Conservation (phyloP, 2,329 filamentous ascomycete genomes). For the Bipolaris cookei region DNA sequence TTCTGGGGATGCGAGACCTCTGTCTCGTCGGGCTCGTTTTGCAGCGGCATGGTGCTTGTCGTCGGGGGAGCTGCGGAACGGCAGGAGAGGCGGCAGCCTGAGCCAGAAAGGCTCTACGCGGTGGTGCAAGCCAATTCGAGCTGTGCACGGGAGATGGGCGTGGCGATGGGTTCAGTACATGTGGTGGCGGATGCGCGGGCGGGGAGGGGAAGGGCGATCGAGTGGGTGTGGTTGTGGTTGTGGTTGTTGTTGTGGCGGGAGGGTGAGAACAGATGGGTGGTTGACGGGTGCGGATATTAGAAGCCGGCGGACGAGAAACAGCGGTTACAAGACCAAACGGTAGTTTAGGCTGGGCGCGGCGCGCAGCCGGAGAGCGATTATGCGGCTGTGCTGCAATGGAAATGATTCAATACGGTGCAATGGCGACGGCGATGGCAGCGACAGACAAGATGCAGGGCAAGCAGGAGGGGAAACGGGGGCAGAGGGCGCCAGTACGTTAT, state of each 20-base stretch:
- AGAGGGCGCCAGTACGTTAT: slow-evolving; percentile 3
- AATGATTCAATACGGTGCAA: slow-evolving; percentile 14
- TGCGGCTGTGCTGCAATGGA: slow-evolving; percentile 12
- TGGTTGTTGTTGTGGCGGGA: slow-evolving; percentile 23
- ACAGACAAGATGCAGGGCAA: background rate
- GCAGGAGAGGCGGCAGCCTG: slow-evolving; percentile 41
- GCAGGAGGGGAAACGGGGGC: slow-evolving; percentile 8
- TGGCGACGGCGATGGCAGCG: slow-evolving; percentile 8
- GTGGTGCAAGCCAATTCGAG: slow-evolving; percentile 41
- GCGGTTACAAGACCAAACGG: slow-evolving; percentile 16
- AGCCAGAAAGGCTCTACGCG: slow-evolving; percentile 48
- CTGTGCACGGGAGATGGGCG: slow-evolving; percentile 8
- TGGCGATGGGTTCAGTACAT: slow-evolving; percentile 11
- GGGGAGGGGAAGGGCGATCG: background rate
- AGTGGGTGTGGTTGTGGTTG: slow-evolving; percentile 15
- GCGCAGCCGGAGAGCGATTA: slow-evolving; percentile 15
- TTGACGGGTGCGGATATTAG: slow-evolving; percentile 15
- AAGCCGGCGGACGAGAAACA: slow-evolving; percentile 19
- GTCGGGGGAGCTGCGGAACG: slow-evolving; percentile 35
- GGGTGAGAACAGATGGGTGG: slow-evolving; percentile 23
- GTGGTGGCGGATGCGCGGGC: background rate
- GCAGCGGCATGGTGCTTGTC: slow-evolving; percentile 25
- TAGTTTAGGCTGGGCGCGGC: slow-evolving; percentile 15
- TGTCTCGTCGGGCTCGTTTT: slow-evolving; percentile 49
- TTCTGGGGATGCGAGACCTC: slow-evolving; percentile 70